Base-by-base conservation (phyloP, 257 asterid genomes). In the Marsdenia floribunda region DNA sequence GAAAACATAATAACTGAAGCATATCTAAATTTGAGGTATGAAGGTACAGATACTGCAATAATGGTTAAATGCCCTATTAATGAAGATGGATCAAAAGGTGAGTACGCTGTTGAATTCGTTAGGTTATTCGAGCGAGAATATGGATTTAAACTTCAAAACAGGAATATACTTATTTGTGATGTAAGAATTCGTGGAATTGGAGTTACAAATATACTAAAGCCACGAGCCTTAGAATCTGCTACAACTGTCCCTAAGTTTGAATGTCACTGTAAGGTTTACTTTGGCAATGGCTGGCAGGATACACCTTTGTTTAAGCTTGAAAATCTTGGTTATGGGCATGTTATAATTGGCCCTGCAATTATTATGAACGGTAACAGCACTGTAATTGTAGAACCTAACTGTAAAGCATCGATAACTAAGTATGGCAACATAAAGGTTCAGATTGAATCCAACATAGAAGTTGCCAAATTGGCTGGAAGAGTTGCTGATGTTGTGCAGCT, bases 361-460 rank as follows among this genome's bases (percentile, higher is more conserved):
- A 87, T 94, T 76, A 90, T 94, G 98, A 94, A 94, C 18, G 99
- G 99, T 57, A 94, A 94, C 64, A 94, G 99, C 87, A 94, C 98
- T 13, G 89, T 94, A 68, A 94, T 92, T 70, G 89, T 94, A 42
- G 97, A 92, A 76, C 96, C 98, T 57, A 87, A 84, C 74, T 90
- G 98, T 67, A 89, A 85, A 83, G 96, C 96, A 55, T 26, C 26
- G 54, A 82, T 94, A 67, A 90, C 98, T 2, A 85, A 85, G 78
- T 94, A 89, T 47, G 96, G 99, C 18, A 94, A 94, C 83, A 84
- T 94, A 71, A 94, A 81, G 85, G 85, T 94, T 49, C 90, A 89
- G 80, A 85, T 94, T 7, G 88, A 82, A 71, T 82, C 93, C 16
- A 49, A 73, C 54, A 76, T 78, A 22, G 78, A 71, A 35, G 79